Base-by-base conservation (phyloP, 352 stramenopile genomes). In the Pythium myriotylum region DNA sequence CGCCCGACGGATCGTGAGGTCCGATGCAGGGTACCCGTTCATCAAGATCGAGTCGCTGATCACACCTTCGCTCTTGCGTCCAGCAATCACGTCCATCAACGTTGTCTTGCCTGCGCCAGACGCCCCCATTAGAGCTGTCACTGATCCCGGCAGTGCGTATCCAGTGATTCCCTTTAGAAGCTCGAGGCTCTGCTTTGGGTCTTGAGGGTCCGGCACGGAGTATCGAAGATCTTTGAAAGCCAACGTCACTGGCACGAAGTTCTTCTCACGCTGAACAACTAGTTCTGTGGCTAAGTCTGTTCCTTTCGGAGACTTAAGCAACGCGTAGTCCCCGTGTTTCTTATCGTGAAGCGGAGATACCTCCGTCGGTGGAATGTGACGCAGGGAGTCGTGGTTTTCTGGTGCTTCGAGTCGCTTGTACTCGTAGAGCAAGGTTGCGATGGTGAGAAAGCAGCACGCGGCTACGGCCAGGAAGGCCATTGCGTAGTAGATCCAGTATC, bases 11-110 rank as follows among this genome's bases (percentile, higher is more conserved):
- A 81, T 83, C 17, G 70, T 69, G 3, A 85, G 48, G 40, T 83
- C 68, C 2, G 71, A 79, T 0, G 73, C 77, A 66, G 95, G 87
- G 59, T 93, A 74, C 33, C 95, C 94, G 71, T 98, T 98, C 7
- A 98, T 54, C 42, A 60, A 37, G 26, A 98, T 91, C 22, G 95
- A 48, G 20, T 94, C 94, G 22, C 68, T 68, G 46, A 98, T 91
- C 14, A 54, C 79, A 16, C 96, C 95, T 24, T 77, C 80, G 2
- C 78, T 95, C 75, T 98, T 99, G 39, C 96, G 79, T 12, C 96
- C 78, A 7, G 95, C 91, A 49, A 99, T 92, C 6, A 98, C 94
- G 69, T 99, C 94, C 70, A 98, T 92, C 7, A 99, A 76, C 4
- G 96, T 99, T 12, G 94, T 98, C 73, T 99, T 98, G 2, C 94